Evolutionary conservation across 2,329 filamentous ascomycete species (phyloP), one percentile per base, ranked within the genome.

Genomic region (Ascochyta clinopodiicola): DNA sequence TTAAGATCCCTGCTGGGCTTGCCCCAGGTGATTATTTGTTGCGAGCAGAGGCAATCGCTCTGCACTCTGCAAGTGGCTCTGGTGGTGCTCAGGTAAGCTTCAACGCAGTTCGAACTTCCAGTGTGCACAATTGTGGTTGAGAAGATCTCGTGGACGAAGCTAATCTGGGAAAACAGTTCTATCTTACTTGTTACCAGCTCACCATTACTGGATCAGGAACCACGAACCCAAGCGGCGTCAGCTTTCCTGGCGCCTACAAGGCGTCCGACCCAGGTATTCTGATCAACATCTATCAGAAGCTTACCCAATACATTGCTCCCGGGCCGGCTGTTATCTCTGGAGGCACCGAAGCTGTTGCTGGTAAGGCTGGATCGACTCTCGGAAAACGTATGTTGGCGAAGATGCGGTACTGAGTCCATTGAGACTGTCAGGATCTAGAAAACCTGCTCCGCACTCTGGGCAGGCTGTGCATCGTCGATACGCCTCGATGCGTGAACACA

Each of bases 201-300:
- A 79, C 86, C 68, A 76, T 88, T 59, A 82, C 81, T 24, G 84
- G 85, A 51, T 73, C 76, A 35, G 84, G 82, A 15, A 79, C 81
- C 36, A 78, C 76, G n/a, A 75, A 69, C 53, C 72, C 75, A 1
- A 56, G 57, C 24, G 85, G 84, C 46, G 79, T 78, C 13, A 63
- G 75, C 10, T 84, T 81, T 57, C 84, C 82, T 6, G 75, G 76
- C 38, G 78, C 86, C 21, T 88, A 88, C 80, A 84, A 78, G 56
- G 76, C 79, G 63, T 71, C 78, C 44, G 85, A 88, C 69, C 75
- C 82, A 6, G 86, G 86, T 53, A 84, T 88, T 64, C 64, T 79
- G 55, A 77, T 87, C 79, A 84, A 85, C 79, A 82, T 88, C 73
- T 88, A 87, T 79, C 65, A 75, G 48, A 65, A 71, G 9, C 56